Percentiles rank a stretch among this genome's conserved stretches.
These are phyloP conservation scores for Trichoderma atroviride DNA, from an alignment of 2,329 filamentous ascomycete species.

Conservation along the genomic window DNA sequence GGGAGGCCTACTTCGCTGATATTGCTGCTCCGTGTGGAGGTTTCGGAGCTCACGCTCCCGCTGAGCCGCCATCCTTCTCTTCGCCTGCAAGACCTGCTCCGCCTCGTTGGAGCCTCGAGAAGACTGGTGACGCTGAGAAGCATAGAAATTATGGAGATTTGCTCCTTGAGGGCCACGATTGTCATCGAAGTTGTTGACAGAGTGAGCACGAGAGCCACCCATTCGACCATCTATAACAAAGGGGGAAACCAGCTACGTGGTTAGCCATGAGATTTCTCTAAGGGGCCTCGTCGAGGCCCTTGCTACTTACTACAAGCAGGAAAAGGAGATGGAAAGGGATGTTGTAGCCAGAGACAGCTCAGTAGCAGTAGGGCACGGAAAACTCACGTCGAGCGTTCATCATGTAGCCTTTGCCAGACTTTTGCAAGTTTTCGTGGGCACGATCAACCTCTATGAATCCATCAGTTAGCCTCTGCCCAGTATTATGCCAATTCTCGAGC, in stretches of 20 bases:
- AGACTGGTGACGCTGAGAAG: constrained; percentile 87
- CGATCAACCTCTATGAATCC: constrained; percentile 80
- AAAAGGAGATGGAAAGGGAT: not conserved
- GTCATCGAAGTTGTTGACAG: constrained; percentile 80
- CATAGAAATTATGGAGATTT: constrained; percentile 89
- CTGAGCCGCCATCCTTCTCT: constrained; percentile 98
- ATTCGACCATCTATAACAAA: constrained; percentile 67
- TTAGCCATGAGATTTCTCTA: constrained; percentile 17
- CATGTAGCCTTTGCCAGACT: constrained; percentile 92
- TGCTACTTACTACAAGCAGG: constrained; percentile 7
- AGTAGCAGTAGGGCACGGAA: constrained; percentile 40
- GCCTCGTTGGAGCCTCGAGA: constrained; percentile 83
- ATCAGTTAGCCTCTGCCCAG: constrained; percentile 8
- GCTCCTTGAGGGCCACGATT: constrained; percentile 70
- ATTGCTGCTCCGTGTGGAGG: constrained; percentile 99
- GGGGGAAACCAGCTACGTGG: not conserved
- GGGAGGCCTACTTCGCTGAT: constrained; percentile 96
- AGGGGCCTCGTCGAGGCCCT: constrained; percentile 19
- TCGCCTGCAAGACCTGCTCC: constrained; percentile 98
- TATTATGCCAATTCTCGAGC: not conserved
- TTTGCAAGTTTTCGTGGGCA: constrained; percentile 91
- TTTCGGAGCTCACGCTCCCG: constrained; percentile 98
- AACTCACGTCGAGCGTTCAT: constrained; percentile 76
- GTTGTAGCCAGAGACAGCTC: not conserved
- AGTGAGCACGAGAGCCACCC: constrained; percentile 73